Percentiles rank a stretch among this genome's conserved stretches.
Conservation (phyloP, 495 filamentous ascomycete species). For the Immersiella caudata region DNA sequence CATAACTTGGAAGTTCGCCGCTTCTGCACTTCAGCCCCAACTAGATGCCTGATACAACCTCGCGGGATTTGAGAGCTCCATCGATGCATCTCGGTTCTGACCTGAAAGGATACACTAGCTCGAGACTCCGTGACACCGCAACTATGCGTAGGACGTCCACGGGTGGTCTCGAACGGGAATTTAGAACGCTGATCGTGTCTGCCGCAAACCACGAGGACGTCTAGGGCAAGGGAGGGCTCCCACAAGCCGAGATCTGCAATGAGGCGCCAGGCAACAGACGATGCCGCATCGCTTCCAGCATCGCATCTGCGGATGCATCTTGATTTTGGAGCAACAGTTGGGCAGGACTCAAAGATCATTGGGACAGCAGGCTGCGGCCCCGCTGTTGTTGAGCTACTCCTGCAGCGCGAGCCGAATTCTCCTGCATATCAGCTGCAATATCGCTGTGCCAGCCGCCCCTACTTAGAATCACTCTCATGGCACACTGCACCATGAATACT, state of each 20-base stretch:
- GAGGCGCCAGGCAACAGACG: neutral
- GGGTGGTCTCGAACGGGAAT: neutral
- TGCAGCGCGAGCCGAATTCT: neutral
- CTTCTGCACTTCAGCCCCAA: no score
- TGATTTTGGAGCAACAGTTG: neutral
- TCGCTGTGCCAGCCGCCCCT: neutral
- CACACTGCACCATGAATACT: neutral
- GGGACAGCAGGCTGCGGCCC: neutral
- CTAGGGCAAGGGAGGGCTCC: neutral
- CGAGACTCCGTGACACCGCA: no score
- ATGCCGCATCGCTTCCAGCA: neutral
- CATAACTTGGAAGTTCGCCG: no score
- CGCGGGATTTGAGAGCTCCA: no score
- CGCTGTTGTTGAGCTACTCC: neutral
- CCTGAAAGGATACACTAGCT: no score
- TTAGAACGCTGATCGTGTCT: neutral
- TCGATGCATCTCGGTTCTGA: no score
- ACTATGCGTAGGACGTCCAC: no score
- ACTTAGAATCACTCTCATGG: neutral
- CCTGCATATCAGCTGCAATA: neutral
- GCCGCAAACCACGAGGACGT: neutral
- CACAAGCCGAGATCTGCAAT: neutral
- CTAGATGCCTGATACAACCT: no score
- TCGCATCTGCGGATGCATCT: conserved; percentile 8
- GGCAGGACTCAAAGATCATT: neutral